A percentile compares a stretch with the other conserved stretches of the same genome.
phyloP scores from a whole-genome alignment of 2,329 filamentous ascomycete genomes.

The Hypoxylon sp. region DNA sequence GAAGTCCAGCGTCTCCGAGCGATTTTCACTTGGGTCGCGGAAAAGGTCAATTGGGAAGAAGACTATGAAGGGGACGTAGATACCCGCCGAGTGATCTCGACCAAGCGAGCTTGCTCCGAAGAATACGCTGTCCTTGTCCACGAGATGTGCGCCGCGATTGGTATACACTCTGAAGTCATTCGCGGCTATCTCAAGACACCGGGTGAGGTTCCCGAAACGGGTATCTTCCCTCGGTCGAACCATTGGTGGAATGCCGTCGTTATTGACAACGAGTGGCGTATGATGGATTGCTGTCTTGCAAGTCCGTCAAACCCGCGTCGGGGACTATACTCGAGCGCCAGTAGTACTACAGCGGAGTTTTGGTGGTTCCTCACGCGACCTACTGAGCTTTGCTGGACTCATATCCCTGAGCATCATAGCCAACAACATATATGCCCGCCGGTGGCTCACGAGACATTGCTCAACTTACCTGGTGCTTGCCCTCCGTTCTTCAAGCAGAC shows the following conservation, averaged over 20 bases:
- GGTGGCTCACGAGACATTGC: slow-evolving; percentile 84
- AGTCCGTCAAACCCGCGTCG: slow-evolving; percentile 90
- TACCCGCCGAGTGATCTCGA: slow-evolving; percentile 84
- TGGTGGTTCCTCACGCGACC: slow-evolving; percentile 97
- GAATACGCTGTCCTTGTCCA: slow-evolving; percentile 90
- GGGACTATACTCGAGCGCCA: slow-evolving; percentile 79
- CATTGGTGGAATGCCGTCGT: slow-evolving; percentile 98
- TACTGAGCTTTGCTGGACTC: slow-evolving; percentile 93
- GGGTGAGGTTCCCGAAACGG: slow-evolving; percentile 84
- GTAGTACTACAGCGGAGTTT: slow-evolving; percentile 78
- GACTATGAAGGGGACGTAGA: slow-evolving; percentile 90
- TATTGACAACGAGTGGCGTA: slow-evolving; percentile 94
- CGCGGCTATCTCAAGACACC: slow-evolving; percentile 92
- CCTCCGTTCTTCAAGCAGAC: slow-evolving; percentile 88
- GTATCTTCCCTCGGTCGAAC: slow-evolving; percentile 86
- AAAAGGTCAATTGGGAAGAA: slow-evolving; percentile 95
- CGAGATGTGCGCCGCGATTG: slow-evolving; percentile 94
- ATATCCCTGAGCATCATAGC: slow-evolving; percentile 86
- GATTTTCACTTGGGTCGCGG: slow-evolving; percentile 98
- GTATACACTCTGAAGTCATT: slow-evolving; percentile 87
- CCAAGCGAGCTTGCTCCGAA: slow-evolving; percentile 84
- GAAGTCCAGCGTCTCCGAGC: slow-evolving; percentile 93
- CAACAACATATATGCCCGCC: slow-evolving; percentile 96
- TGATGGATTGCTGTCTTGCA: slow-evolving; percentile 94
- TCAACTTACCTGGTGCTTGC: slow-evolving; percentile 87